Percentiles rank a stretch among this genome's conserved stretches.
Conservation (phyloP, 2,329 filamentous ascomycete species). For the Cercospora sojina region DNA sequence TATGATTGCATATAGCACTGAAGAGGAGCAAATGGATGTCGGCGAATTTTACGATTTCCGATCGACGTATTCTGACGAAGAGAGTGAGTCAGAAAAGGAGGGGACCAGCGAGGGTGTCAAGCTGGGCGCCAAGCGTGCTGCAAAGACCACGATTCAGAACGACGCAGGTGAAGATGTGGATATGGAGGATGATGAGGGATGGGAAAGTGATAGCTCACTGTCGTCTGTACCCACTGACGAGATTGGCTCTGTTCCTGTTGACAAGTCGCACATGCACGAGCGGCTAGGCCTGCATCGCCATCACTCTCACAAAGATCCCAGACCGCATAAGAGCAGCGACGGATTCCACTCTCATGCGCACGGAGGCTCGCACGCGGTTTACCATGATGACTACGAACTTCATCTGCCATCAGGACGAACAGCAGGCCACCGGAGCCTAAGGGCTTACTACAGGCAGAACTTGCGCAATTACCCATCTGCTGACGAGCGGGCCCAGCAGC, state of each 20-base stretch:
- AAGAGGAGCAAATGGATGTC: slow-evolving; percentile 88
- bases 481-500: slow-evolving; percentile 70
- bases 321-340: slow-evolving; percentile 71
- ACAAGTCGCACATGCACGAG: slow-evolving; percentile 70
- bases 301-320: slow-evolving; percentile 67
- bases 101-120: slow-evolving; percentile 61
- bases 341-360: slow-evolving; percentile 83
- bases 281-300: slow-evolving; percentile 71
- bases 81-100: slow-evolving; percentile 58
- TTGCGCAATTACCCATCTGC: slow-evolving; percentile 77
- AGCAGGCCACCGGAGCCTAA: slow-evolving; percentile 84
- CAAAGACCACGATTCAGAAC: slow-evolving; percentile 46
- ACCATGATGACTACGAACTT: slow-evolving; percentile 89
- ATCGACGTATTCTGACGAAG: slow-evolving; percentile 84
- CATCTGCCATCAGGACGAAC: slow-evolving; percentile 87
- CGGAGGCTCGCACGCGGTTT: slow-evolving; percentile 69
- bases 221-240: slow-evolving; percentile 87
- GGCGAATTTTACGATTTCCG: slow-evolving; percentile 97
- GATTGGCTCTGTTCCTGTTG: slow-evolving; percentile 74
- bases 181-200: slow-evolving; percentile 67
- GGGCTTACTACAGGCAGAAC: slow-evolving; percentile 90
- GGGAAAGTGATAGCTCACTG: slow-evolving; percentile 87
- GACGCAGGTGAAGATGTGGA: slow-evolving; percentile 57
- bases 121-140: slow-evolving; percentile 60
- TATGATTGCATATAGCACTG: slow-evolving; percentile 87